Evolutionary conservation across 305 asterid species (phyloP), one percentile per base, ranked within the genome.

Genomic region (Fraxinus ornus): DNA sequence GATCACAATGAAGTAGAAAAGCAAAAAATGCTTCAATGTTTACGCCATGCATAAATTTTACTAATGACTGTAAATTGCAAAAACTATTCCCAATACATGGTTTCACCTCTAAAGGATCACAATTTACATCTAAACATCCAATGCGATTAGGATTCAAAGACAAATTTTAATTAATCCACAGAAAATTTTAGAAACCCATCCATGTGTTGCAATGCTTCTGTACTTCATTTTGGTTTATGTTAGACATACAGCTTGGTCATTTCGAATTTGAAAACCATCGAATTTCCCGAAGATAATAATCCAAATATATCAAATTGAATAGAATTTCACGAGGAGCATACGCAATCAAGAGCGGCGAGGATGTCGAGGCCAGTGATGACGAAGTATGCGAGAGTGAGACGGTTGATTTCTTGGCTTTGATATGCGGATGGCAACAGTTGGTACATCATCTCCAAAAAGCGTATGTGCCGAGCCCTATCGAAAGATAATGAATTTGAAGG

Each of bases 361-460:
- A 94, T 79, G 85, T 92, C 92, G 88, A 96, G 93, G 80, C 98
- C 97, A 81, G 91, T 84, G 73, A 93, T 47, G 21, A 88, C 87
- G 87, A 94, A 94, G 90, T 94, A 92, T 36, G 94, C 97, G 80
- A 96, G 98, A 66, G 98, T 94, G 26, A 96, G 89, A 49, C 97
- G 97, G 82, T 93, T 94, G 93, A 94, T 93, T 79, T 96, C 98
- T 77, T 96, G 97, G 26, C 80, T 87, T 87, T 96, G 94, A 60
- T 94, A 96, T 3, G 83, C 85, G 33, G 94, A 84, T 4, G 99
- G 99, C 81, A 96, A 82, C 33, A 91, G 80, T 55, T 88, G 90
- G 76, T 89, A 94, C 97, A 92, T 93, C 98, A 93, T 92, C 84
- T 88, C 82, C 62, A 93, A 86, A 83, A 83, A 96, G 44, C 77